phyloP scores from a whole-genome alignment of 1,284 basidiomycete genomes.

The Kwoniella shivajii region DNA sequence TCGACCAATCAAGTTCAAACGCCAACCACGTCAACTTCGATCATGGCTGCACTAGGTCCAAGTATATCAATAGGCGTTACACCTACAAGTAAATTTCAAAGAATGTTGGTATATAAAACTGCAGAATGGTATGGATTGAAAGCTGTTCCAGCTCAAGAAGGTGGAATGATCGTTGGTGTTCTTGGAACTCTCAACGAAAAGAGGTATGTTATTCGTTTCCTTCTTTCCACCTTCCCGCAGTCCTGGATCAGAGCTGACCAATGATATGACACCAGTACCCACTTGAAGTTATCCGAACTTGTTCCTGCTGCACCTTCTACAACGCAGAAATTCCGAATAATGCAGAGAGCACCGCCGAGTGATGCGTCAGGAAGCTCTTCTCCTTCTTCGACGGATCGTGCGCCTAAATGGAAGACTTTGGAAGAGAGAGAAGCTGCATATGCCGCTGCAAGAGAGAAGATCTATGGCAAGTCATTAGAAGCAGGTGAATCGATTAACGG shows the following conservation, averaged over 20 bases:
- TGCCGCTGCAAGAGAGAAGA: conserved; percentile 41
- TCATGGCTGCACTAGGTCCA: conserved; percentile 22
- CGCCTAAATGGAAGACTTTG: conserved; percentile 36
- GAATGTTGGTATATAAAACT: conserved; percentile 51
- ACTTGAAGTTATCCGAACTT: conserved; percentile 27
- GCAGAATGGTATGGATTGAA: conserved; percentile 52
- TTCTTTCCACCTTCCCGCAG: neutral
- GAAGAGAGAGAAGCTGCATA: conserved; percentile 48
- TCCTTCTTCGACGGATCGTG: conserved; percentile 19
- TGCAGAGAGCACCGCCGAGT: conserved; percentile 35
- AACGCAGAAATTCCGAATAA: conserved; percentile 45
- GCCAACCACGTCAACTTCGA: conserved; percentile 11
- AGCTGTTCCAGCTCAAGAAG: conserved; percentile 28
- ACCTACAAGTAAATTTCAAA: conserved; percentile 43
- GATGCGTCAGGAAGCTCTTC: conserved; percentile 11
- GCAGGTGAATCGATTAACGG: neutral
- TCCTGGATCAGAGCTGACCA: conserved; percentile 11
- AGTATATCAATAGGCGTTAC: conserved; percentile 27
- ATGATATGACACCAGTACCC: conserved; percentile 17
- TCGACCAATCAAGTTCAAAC: neutral
- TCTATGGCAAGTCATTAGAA: conserved; percentile 31
- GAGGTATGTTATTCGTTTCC: conserved; percentile 23
- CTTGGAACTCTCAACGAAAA: conserved; percentile 34
- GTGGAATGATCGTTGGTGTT: conserved; percentile 39
- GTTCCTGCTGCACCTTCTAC: conserved; percentile 30